phyloP scores from a whole-genome alignment of 306 rosid species.

The Cucumis hystrix region DNA sequence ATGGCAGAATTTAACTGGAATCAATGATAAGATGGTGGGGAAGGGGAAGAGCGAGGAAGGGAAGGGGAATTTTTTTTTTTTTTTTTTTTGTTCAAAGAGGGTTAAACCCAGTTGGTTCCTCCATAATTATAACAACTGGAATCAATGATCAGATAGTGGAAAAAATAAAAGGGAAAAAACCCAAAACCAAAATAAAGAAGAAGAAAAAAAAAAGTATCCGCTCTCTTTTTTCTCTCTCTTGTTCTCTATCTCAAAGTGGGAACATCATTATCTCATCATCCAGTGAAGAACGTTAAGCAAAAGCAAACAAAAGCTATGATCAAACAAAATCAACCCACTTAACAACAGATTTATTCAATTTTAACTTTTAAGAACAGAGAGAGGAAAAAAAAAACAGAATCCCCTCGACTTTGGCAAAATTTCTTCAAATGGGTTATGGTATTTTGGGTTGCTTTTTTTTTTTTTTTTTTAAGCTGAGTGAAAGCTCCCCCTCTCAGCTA shows the following conservation, averaged over 20 bases:
- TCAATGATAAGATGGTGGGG: slow-evolving; percentile 6
- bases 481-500: neutral
- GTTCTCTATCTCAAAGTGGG: slow-evolving; percentile 40
- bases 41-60: neutral
- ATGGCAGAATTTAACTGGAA: slow-evolving; percentile 9
- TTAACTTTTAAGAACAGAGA: neutral
- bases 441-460: neutral
- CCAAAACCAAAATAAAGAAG: neutral
- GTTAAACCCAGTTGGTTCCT: slow-evolving; percentile 7
- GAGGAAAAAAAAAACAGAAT: neutral
- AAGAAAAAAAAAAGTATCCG: neutral
- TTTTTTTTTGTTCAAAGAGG: neutral
- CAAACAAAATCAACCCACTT: slow-evolving; percentile 9
- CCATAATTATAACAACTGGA: slow-evolving; percentile 11
- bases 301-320: slow-evolving; percentile 43
- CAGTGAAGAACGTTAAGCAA: slow-evolving; percentile 46
- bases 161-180: neutral
- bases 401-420: neutral
- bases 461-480: neutral
- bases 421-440: neutral
- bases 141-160: slow-evolving; percentile 10
- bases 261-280: slow-evolving; percentile 89
- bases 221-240: slow-evolving; percentile 8
- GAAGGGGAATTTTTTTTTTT: neutral
- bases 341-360: neutral